Conservation (phyloP, 306 rosid species). For the Cajanus cajan region DNA sequence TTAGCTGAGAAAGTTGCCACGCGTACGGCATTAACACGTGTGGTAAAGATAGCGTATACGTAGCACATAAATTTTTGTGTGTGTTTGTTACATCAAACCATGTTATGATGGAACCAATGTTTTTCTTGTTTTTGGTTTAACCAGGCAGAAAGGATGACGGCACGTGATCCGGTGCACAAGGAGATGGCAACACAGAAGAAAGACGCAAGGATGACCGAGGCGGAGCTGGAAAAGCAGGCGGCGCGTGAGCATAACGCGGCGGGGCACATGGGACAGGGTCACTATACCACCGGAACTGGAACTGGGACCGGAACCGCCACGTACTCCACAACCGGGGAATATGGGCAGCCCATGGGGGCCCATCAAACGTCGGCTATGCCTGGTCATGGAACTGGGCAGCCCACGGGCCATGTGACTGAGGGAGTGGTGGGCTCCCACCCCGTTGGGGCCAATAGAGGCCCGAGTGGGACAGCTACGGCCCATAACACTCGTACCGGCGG, state of each 20-base stretch:
- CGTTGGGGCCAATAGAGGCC: conserved; percentile 43
- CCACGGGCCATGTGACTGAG: conserved; percentile 36
- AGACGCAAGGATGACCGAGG: conserved; percentile 36
- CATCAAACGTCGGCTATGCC: conserved; percentile 54
- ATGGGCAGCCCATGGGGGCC: conserved; percentile 45
- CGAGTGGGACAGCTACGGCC: conserved; percentile 30
- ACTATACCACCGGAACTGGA: conserved; percentile 3
- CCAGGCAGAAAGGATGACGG: conserved; percentile 58
- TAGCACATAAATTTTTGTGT: conserved; percentile 11
- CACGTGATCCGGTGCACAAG: conserved; percentile 58
- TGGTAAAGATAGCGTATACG: no score
- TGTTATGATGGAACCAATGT: no score
- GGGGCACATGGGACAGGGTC: not conserved
- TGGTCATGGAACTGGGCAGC: conserved; percentile 56
- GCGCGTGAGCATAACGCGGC: conserved; percentile 54
- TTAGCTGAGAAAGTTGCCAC: conserved; percentile 8
- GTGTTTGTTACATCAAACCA: no score
- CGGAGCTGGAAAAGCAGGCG: conserved; percentile 60
- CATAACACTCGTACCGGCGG: conserved; percentile 41
- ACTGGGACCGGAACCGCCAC: conserved; percentile 36
- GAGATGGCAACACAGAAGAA: conserved; percentile 60
- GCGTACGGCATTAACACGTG: not conserved
- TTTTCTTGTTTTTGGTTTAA: not conserved
- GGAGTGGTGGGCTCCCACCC: conserved; percentile 58
- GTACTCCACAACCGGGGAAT: conserved; percentile 41